A percentile compares a stretch with the other conserved stretches of the same genome.
Evolutionary conservation across 78 protist genomes (phyloP).

Genomic region (slime mould (Dictyostelium discoideum)): DNA sequence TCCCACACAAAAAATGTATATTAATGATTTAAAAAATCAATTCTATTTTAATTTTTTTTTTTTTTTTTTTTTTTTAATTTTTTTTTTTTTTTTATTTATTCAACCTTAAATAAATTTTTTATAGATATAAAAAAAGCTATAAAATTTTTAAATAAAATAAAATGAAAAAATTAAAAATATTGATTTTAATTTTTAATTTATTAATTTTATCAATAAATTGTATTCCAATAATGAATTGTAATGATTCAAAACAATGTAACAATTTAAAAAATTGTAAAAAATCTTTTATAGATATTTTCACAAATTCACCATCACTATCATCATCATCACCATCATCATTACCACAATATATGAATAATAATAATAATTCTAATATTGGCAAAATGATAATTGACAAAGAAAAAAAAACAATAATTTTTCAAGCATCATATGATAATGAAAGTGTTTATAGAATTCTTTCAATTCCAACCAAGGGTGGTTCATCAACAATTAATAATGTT

Average conservation of each 20-base stretch:
- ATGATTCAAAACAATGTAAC: not conserved
- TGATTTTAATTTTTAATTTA: not conserved
- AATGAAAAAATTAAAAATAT: not conserved
- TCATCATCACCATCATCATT: not conserved
- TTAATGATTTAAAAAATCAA: too few relatives aligned
- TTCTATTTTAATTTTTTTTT: too few relatives aligned
- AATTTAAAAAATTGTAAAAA: not conserved
- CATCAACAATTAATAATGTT: not conserved
- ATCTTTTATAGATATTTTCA: not conserved
- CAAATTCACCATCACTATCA: not conserved
- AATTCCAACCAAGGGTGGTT: not conserved
- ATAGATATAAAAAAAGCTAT: too few relatives aligned
- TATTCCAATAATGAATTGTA: not conserved
- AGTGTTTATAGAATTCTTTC: not conserved
- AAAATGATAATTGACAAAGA: not conserved
- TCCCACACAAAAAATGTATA: too few relatives aligned
- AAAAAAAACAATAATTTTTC: not conserved
- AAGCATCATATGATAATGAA: not conserved
- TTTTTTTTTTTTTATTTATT: too few relatives aligned
- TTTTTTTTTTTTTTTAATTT: too few relatives aligned
- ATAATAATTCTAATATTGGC: not conserved
- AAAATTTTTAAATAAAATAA: not conserved
- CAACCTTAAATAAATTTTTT: too few relatives aligned
- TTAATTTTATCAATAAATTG: not conserved
- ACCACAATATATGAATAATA: not conserved